Base-by-base conservation (phyloP, 2,329 filamentous ascomycete species). In the Penicillium sp. region DNA sequence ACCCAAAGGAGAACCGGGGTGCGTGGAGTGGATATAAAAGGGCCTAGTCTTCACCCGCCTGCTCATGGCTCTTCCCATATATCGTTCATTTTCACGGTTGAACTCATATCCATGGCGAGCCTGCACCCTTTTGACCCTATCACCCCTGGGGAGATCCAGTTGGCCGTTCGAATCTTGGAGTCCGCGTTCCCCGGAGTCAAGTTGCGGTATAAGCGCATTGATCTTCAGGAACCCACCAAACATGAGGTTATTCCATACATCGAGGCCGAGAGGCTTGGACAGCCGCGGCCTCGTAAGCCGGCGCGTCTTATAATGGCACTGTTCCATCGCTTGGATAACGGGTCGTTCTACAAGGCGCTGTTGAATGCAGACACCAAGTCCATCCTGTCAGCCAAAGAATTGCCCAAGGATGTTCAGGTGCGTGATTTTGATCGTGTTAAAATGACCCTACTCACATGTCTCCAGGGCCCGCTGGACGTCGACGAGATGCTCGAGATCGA, bases 151-250 rank as follows among this genome's bases (percentile, higher is more conserved):
- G 67, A 70, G 41, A 68, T 70, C 43, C 58, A 60, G 42, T 42
- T 69, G 39, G 64, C 63, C n/a, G 64, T 63, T 13, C 62, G 61
- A 38, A 50, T 69, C 40, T 48, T 70, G 18, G 50, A 67, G 51
- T 51, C 57, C 2, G 51, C 63, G 15, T 68, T 68, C 34, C 63
- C 64, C 1, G 59, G 58, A 2, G 55, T 64, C 4, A 43, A 53
- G 17, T 47, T 73, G 19, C 64, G 69, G 4, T 81, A 80, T 72
- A 87, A 87, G 66, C 77, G 76, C 51, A 76, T 87, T 35, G 85
- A 79, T 15, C 69, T 85, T 3, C 74, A 82, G 36, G 81, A 86
- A 54, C 81, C 82, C 3, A 69, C 72, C 26, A 86, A 86, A 69
- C 67, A 67, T 25, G 71, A 78, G 48, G 70, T 74, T 46, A 57